Conservation (phyloP, 148 eudicot genomes). For the Beta vulgaris region DNA sequence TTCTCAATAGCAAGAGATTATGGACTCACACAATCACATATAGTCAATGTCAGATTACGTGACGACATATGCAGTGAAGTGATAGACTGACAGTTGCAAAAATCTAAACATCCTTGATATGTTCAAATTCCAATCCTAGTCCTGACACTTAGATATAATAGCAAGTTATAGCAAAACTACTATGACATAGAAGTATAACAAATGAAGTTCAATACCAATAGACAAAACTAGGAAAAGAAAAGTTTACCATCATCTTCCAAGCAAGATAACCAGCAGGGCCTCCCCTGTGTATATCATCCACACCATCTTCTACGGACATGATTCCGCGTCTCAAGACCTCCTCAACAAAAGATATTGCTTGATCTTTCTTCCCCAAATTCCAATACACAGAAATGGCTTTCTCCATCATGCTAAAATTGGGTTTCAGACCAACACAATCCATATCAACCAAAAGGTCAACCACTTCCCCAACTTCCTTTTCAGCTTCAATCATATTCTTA, state of each 20-base stretch:
- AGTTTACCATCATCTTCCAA: conserved; percentile 91
- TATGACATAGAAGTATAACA: background rate
- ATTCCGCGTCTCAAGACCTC: conserved; percentile 66
- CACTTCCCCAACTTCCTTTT: conserved; percentile 52
- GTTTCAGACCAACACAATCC: conserved; percentile 93
- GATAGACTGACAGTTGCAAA: background rate
- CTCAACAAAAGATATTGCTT: conserved; percentile 57
- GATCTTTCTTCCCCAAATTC: conserved; percentile 56
- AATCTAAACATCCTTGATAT: no score
- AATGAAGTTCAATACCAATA: background rate
- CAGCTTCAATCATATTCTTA: conserved; percentile 66
- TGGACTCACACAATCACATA: background rate
- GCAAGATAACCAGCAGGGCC: conserved; percentile 93
- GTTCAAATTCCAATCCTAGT: background rate
- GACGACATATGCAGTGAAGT: background rate
- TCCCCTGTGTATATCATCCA: conserved; percentile 48
- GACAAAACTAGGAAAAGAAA: background rate
- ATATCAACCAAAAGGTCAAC: conserved; percentile 84
- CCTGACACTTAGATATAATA: background rate
- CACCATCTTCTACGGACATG: conserved; percentile 36
- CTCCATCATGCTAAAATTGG: conserved; percentile 85
- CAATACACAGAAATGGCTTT: conserved; percentile 84
- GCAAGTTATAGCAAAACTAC: background rate
- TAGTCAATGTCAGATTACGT: background rate
- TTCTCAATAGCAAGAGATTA: background rate